These are phyloP conservation scores for Auricularia cornea DNA, from an alignment of 768 basidiomycete species.

Conservation along the genomic window DNA sequence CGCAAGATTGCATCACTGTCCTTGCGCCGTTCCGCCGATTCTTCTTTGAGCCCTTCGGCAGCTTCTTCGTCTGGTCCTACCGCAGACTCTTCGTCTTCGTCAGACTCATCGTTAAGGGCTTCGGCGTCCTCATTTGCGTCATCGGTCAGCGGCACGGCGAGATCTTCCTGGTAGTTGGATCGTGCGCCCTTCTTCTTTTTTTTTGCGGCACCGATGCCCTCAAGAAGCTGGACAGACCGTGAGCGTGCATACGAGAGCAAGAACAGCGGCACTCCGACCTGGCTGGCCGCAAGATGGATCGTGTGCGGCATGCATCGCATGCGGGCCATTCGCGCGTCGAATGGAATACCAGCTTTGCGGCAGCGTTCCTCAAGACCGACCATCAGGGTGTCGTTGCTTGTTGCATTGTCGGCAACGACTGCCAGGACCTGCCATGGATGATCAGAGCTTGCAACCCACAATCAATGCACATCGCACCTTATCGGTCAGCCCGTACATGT, in stretches of 20 bases:
- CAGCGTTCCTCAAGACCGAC: conserved; percentile 4
- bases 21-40: too few species aligned
- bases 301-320: conserved; percentile 23
- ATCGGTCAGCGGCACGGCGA: conserved; percentile 2
- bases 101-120: conserved; percentile 8
- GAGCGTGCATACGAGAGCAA: background rate
- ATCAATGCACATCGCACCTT: conserved; percentile 9
- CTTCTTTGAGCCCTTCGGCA: too few species aligned
- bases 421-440: conserved; percentile 10
- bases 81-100: background rate
- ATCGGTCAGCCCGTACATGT: conserved; percentile 19
- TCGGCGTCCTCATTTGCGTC: conserved; percentile 10
- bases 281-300: conserved; percentile 17
- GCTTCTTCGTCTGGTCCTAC: too few species aligned
- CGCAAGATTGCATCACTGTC: background rate
- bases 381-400: conserved; percentile 17
- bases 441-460: background rate
- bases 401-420: conserved; percentile 16
- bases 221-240: conserved; percentile 19
- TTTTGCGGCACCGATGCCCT: conserved; percentile 21
- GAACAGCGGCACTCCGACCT: conserved; percentile 11
- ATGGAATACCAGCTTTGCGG: conserved; percentile 3
- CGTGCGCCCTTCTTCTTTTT: conserved; percentile 18
- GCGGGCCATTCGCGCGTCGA: conserved; percentile 11
- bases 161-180: conserved; percentile 8